These are phyloP conservation scores for Spergularia bocconei DNA, from an alignment of 148 eudicot genomes.

Conservation along the genomic window DNA sequence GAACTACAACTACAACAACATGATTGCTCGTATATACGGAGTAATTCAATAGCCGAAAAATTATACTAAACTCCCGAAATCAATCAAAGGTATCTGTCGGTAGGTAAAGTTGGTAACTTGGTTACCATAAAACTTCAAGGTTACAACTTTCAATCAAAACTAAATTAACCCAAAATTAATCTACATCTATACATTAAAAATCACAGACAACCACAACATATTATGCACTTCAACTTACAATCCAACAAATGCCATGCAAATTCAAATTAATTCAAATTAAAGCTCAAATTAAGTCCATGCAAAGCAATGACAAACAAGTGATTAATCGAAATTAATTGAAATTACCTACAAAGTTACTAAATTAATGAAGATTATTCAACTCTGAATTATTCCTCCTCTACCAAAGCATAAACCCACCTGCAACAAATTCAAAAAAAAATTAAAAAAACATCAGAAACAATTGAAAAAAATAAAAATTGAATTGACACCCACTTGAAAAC, in stretches of 20 bases:
- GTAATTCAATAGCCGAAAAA: not conserved
- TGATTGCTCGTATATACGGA: not conserved
- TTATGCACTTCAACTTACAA: not conserved
- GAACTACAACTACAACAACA: not conserved
- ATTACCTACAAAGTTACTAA: slow-evolving; percentile 14
- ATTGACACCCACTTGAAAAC: slow-evolving; percentile 5
- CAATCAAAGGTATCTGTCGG: not conserved
- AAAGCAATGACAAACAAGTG: slow-evolving; percentile 5
- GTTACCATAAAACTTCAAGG: not conserved
- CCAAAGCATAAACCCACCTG: slow-evolving; percentile 16
- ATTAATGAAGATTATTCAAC: slow-evolving; percentile 6
- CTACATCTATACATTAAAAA: not conserved
- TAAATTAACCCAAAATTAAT: not conserved
- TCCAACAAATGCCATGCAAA: slow-evolving; percentile 27
- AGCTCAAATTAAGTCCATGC: slow-evolving; percentile 23
- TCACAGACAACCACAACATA: not conserved
- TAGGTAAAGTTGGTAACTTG: not conserved
- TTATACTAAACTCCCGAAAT: not conserved
- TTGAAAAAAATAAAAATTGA: not conserved
- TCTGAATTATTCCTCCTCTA: slow-evolving; percentile 14
- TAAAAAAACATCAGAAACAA: not conserved
- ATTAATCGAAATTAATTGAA: not conserved
- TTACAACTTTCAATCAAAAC: not conserved
- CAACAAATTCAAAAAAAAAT: slow-evolving; percentile 4
- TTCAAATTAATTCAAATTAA: slow-evolving; percentile 8